Conservation (phyloP, 139 green algal genomes). For the Chlorella vulgaris region DNA sequence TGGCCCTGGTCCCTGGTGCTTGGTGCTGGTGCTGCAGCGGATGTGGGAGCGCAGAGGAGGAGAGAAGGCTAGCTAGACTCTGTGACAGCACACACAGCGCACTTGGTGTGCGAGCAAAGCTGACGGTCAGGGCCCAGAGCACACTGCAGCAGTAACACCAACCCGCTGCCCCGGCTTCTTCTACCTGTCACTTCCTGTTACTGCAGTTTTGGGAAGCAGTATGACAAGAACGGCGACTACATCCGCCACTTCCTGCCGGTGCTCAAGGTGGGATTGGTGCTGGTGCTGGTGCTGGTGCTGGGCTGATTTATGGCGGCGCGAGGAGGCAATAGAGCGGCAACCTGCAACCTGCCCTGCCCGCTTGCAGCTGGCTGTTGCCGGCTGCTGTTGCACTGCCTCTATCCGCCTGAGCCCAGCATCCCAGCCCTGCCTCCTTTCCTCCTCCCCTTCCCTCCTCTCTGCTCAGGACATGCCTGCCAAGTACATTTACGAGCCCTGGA, state of each 20-base stretch:
- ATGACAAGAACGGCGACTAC: conserved; percentile 88
- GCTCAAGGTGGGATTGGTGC: conserved; percentile 67
- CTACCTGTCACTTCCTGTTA: background rate
- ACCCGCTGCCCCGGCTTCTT: too few species aligned
- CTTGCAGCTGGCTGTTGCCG: background rate
- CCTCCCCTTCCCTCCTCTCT: background rate
- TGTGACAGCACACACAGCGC: too few species aligned
- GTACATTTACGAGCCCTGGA: conserved; percentile 98
- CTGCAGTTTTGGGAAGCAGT: conserved; percentile 86
- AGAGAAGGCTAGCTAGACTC: too few species aligned
- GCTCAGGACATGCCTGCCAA: conserved; percentile 80
- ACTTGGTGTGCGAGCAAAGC: too few species aligned
- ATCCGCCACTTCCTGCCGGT: conserved; percentile 88
- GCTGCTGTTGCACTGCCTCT: background rate
- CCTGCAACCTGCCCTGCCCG: background rate
- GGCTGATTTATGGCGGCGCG: background rate
- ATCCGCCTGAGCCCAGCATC: background rate
- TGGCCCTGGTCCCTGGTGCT: background rate
- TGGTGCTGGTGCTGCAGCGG: too few species aligned
- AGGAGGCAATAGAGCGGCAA: background rate
- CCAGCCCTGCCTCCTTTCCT: background rate
- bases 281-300: background rate
- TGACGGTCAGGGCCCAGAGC: too few species aligned
- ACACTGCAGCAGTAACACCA: too few species aligned
- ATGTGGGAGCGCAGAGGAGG: too few species aligned